These are phyloP conservation scores for Alternaria infectoria DNA, from an alignment of 2,329 filamentous ascomycete genomes.

Conservation along the genomic window DNA sequence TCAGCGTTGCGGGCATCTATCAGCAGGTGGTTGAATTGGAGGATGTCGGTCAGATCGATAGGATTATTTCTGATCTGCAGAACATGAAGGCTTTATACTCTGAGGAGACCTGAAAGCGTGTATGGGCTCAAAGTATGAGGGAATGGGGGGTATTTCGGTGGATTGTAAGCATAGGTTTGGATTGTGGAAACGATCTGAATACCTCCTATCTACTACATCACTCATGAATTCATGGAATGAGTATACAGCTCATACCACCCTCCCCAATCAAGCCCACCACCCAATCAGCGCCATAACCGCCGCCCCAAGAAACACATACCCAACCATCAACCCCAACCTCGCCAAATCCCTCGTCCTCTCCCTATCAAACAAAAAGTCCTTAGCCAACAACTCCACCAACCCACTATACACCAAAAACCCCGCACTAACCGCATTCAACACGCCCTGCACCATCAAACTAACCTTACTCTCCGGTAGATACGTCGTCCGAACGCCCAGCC, in stretches of 20 bases:
- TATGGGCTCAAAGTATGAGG: background rate
- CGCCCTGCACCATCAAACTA: slow-evolving; percentile 1
- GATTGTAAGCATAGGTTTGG: background rate
- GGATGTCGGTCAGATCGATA: background rate
- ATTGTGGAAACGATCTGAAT: background rate
- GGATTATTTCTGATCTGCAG: background rate
- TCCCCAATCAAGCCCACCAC: background rate
- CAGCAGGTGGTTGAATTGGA: background rate
- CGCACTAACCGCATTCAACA: slow-evolving; percentile 8
- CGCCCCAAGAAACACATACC: slow-evolving; percentile 4
- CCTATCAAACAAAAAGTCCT: slow-evolving; percentile 7
- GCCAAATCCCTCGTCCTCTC: slow-evolving; percentile 1
- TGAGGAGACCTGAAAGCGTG: background rate
- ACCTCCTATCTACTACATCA: background rate
- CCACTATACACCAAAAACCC: slow-evolving; percentile 4
- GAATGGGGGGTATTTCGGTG: background rate
- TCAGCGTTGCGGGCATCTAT: background rate
- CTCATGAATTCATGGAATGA: too few relatives aligned
- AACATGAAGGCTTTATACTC: background rate
- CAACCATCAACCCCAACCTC: background rate
- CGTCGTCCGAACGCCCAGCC: background rate
- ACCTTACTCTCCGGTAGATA: slow-evolving; percentile 1
- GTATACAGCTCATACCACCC: too few relatives aligned
- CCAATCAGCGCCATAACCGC: slow-evolving; percentile 5
- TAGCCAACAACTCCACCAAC: slow-evolving; percentile 4